Conservation (phyloP, 139 green algal genomes). For the Coccomyxa sp. region DNA sequence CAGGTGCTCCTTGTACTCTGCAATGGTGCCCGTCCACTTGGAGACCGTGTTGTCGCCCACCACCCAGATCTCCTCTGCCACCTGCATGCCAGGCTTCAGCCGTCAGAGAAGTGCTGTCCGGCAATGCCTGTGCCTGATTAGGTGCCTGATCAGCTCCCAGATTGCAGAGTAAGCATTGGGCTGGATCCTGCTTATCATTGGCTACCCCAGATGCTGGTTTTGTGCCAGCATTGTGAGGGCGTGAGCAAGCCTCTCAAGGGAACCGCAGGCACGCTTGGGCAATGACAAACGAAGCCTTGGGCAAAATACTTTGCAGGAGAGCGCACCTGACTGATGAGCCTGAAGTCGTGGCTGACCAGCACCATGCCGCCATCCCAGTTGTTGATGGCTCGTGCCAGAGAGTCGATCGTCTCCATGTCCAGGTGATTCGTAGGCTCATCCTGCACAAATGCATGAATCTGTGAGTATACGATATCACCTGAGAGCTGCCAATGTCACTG, state of each 20-base stretch:
- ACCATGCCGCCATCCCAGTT: slow-evolving; percentile 80
- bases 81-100: slow-evolving; percentile 24
- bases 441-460: slow-evolving; percentile 55
- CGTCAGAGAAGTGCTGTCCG: too few species aligned
- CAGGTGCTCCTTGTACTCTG: slow-evolving; percentile 84
- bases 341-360: slow-evolving; percentile 88
- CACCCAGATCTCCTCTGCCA: slow-evolving; percentile 92
- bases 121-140: too few species aligned
- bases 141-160: too few species aligned
- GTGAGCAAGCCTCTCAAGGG: too few species aligned
- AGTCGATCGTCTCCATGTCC: slow-evolving; percentile 96
- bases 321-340: slow-evolving; percentile 80
- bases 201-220: too few species aligned
- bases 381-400: slow-evolving; percentile 88
- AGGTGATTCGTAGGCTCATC: slow-evolving; percentile 90
- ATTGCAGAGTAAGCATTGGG: too few species aligned
- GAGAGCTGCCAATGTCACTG: not conserved
- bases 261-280: too few species aligned
- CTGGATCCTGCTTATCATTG: too few species aligned
- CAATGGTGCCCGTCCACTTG: slow-evolving; percentile 81
- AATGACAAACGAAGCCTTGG: too few species aligned
- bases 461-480: not conserved
- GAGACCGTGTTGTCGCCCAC: slow-evolving; percentile 70
- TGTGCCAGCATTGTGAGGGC: too few species aligned
- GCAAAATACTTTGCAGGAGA: too few species aligned